phyloP scores from a whole-genome alignment of 148 eudicot species.

The Silene latifolia region DNA sequence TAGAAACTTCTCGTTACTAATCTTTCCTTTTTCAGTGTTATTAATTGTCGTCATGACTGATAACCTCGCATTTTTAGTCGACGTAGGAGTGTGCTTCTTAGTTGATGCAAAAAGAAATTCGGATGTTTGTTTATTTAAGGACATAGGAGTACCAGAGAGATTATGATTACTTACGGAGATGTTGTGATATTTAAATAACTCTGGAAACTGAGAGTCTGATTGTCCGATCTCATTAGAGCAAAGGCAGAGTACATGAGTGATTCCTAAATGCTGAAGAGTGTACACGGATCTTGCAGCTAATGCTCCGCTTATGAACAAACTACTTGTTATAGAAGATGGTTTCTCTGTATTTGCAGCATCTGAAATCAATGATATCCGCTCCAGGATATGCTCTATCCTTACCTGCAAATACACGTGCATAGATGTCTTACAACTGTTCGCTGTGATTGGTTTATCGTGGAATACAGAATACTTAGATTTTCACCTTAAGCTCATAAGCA shows the following conservation, averaged over 20 bases:
- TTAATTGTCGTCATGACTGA: no score
- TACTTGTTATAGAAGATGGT: constrained; percentile 57
- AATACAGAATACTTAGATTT: neutral
- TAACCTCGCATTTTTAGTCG: no score
- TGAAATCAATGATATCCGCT: constrained; percentile 80
- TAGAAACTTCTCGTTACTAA: no score
- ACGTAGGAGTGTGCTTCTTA: no score
- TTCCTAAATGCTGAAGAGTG: constrained; percentile 83
- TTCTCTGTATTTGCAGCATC: constrained; percentile 97
- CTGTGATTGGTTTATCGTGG: no score
- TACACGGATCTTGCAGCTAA: constrained; percentile 93
- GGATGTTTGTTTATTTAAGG: no score
- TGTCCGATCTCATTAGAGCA: constrained; percentile 98
- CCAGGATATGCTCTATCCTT: constrained; percentile 93
- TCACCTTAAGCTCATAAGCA: constrained; percentile 92
- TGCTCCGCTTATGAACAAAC: constrained; percentile 89
- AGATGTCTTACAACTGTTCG: neutral
- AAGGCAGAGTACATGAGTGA: constrained; percentile 82
- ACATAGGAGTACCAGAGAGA: no score
- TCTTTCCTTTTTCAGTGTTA: no score
- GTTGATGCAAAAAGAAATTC: no score
- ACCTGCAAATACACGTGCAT: constrained; percentile 44
- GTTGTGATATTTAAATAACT: constrained; percentile 61
- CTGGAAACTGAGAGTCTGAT: constrained; percentile 82
- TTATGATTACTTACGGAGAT: constrained; percentile 64